Conservation (phyloP, 805 yeast genomes). For the Babjeviella inositovora region DNA sequence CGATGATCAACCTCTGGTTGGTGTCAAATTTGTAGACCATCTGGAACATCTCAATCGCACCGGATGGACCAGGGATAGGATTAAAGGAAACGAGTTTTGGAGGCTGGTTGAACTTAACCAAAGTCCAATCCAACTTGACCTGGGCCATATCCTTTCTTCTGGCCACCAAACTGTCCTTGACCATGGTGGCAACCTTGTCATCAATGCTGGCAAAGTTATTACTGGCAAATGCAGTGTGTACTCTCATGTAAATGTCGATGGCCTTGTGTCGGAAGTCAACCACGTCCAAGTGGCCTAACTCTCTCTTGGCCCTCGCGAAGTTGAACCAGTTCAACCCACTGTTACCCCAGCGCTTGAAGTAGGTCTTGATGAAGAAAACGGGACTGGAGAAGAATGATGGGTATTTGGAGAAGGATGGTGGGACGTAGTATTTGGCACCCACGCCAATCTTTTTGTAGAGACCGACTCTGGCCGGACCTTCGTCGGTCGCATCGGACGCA, state of each 20-base stretch:
- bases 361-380: constrained; percentile 18
- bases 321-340: constrained; percentile 52
- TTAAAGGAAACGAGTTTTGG: constrained; percentile 67
- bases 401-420: constrained; percentile 26
- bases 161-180: constrained; percentile 34
- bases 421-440: constrained; percentile 17
- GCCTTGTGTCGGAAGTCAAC: constrained; percentile 77
- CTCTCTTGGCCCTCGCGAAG: constrained; percentile 25
- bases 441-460: no score
- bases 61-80: constrained; percentile 43
- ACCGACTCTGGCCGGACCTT: no score
- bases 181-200: constrained; percentile 40
- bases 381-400: constrained; percentile 28
- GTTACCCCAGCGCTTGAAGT: constrained; percentile 47
- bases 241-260: constrained; percentile 56
- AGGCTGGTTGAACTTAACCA: constrained; percentile 46
- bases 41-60: constrained; percentile 38
- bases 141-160: constrained; percentile 42
- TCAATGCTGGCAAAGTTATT: constrained; percentile 29
- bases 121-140: constrained; percentile 58
- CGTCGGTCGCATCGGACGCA: no score
- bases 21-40: constrained; percentile 49
- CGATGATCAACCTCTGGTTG: constrained; percentile 31
- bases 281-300: constrained; percentile 46
- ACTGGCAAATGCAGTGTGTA: constrained; percentile 70